These are phyloP conservation scores for Euphorbia corollata DNA, from an alignment of 441 rosid genomes.

Conservation along the genomic window DNA sequence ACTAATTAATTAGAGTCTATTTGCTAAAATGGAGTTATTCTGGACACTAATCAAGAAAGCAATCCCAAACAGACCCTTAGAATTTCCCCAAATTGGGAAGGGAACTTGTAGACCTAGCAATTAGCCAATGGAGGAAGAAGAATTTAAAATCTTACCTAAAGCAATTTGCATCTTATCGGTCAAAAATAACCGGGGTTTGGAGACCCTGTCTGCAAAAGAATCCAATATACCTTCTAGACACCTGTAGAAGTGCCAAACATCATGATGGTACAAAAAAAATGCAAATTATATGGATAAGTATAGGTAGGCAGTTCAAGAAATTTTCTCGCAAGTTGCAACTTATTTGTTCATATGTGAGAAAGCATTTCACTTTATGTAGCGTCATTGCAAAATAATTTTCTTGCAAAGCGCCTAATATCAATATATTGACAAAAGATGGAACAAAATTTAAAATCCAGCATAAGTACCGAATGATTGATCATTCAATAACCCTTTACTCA, in stretches of 20 bases:
- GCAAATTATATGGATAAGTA: not conserved
- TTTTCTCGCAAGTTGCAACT: not conserved
- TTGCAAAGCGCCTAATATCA: not conserved
- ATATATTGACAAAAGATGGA: not conserved
- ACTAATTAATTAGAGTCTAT: no score
- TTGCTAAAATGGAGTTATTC: no score
- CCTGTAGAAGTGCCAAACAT: conserved; percentile 34
- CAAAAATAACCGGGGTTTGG: conserved; percentile 73
- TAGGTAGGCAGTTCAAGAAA: not conserved
- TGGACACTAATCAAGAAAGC: no score
- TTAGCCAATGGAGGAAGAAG: conserved; percentile 1
- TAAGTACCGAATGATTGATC: not conserved
- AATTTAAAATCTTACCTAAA: conserved; percentile 44
- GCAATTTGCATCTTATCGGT: conserved; percentile 93
- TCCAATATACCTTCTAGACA: conserved; percentile 77
- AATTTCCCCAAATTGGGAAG: not conserved
- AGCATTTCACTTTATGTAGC: not conserved
- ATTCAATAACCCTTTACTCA: not conserved
- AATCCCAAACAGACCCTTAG: no score
- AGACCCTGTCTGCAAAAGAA: conserved; percentile 83
- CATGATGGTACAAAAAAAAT: conserved; percentile 15
- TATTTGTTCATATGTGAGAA: not conserved
- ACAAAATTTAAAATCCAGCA: not conserved
- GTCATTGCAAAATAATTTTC: not conserved
- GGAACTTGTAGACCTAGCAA: conserved; percentile 1